Conservation (phyloP, 2,329 filamentous ascomycete species). For the Paracamarosporium sp. region DNA sequence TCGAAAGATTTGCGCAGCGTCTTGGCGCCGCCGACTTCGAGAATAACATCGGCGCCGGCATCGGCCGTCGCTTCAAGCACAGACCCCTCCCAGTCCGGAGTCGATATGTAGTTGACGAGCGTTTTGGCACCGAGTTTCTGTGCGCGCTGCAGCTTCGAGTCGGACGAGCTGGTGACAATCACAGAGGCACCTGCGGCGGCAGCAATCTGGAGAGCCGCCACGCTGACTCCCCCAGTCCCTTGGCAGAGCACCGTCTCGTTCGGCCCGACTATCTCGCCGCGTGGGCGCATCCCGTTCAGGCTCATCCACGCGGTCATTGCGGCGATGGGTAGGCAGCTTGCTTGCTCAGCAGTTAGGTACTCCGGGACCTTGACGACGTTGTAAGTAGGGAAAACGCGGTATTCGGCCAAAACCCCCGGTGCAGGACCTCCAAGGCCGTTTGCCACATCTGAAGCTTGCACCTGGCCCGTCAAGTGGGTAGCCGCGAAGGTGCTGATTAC, state of each 20-base stretch:
- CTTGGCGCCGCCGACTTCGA: conserved; percentile 59
- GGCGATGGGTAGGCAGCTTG: conserved; percentile 66
- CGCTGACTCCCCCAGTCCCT: conserved; percentile 53
- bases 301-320: conserved; percentile 71
- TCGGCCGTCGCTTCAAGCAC: conserved; percentile 57
- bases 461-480: conserved; percentile 64
- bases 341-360: conserved; percentile 66
- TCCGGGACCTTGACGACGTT: conserved; percentile 63
- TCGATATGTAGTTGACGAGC: conserved; percentile 67
- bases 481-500: conserved; percentile 70
- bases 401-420: conserved; percentile 63
- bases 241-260: conserved; percentile 49
- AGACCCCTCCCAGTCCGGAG: conserved; percentile 65
- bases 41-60: conserved; percentile 56
- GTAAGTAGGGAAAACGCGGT: conserved; percentile 65
- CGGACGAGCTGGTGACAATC: conserved; percentile 66
- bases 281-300: conserved; percentile 65
- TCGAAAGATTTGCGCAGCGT: conserved; percentile 57
- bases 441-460: conserved; percentile 62
- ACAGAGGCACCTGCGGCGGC: conserved; percentile 53
- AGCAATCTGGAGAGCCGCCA: conserved; percentile 50
- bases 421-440: conserved; percentile 68
- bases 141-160: conserved; percentile 61
- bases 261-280: conserved; percentile 57
- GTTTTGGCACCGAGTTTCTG: conserved; percentile 64